Evolutionary conservation across 2,329 filamentous ascomycete species (phyloP), one percentile per base, ranked within the genome.

Genomic region (Colletotrichum sp.): DNA sequence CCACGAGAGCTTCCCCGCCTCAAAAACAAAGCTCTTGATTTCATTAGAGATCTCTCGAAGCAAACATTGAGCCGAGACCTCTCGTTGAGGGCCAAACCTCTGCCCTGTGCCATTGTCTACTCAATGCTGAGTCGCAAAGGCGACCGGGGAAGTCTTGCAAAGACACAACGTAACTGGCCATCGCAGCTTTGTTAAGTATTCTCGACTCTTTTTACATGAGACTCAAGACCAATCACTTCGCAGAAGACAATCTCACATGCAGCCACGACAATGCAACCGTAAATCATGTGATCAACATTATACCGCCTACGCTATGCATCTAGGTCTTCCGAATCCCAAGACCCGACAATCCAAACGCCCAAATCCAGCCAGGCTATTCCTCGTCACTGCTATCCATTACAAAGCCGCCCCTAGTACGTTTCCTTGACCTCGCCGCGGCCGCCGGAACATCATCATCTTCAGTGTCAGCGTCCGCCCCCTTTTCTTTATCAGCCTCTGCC

Each of bases 311-410:
- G 70, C 73, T 68, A 76, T 76, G 73, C 70, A 72, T 71, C 26
- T 60, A 24, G 24, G 36, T 44, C 60, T 32, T 49, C 44, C 21
- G n/a, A 52, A 49, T 60, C 18, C 21, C 12, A 10, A 24, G 15
- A 59, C 28, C 49, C 52, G 5, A 34, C 26, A 28, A 12, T 28
- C 39, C 26, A 59, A 69, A 76, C 73, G 70, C 73, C 73, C 16
- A 24, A 65, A 36, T 10, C 59, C 26, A 26, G 18, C 16, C 13
- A 28, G 55, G 71, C 73, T 81, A 83, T 69, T 90, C 89, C 77
- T 91, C 90, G 64, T 93, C 91, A 80, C 91, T 91, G 76, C 90
- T 92, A 79, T 92, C 90, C 44, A 91, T 80, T 62, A 92, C 82
- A 77, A 93, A 92, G 0, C 91, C 91, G 21, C 88, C 87, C 68